Percentiles rank a stretch among this genome's conserved stretches.
These are phyloP conservation scores for Backusella morwellensis DNA, from an alignment of 192 early-diverging fungal genomes.

Conservation along the genomic window DNA sequence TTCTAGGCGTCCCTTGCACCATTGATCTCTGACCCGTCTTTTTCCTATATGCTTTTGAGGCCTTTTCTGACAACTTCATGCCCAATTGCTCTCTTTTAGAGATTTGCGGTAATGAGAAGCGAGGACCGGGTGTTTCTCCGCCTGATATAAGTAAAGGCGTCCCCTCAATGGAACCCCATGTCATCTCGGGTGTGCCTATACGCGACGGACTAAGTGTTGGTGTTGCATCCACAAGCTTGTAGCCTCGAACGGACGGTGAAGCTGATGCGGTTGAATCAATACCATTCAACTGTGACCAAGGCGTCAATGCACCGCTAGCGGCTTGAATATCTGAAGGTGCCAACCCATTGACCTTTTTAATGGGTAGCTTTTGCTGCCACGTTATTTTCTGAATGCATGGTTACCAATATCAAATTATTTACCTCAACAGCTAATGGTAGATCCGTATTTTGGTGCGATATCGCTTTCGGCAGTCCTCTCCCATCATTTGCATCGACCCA, in stretches of 20 bases:
- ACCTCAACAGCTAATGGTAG: slow-evolving; percentile 29
- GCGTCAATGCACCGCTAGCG: slow-evolving; percentile 10
- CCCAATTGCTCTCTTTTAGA: slow-evolving; percentile 64
- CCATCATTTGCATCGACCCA: slow-evolving; percentile 36
- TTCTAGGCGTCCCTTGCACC: slow-evolving; percentile 13
- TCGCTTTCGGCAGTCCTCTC: slow-evolving; percentile 57
- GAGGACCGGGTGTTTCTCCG: slow-evolving; percentile 43
- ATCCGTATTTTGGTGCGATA: slow-evolving; percentile 60
- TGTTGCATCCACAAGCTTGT: slow-evolving; percentile 64
- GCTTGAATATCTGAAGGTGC: slow-evolving; percentile 17
- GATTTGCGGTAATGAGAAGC: slow-evolving; percentile 61
- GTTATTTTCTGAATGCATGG: background rate
- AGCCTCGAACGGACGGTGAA: slow-evolving; percentile 44
- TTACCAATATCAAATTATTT: background rate
- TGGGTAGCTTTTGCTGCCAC: background rate
- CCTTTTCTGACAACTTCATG: slow-evolving; percentile 58
- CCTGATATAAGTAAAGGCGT: slow-evolving; percentile 68
- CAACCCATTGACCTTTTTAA: background rate
- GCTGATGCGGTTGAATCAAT: background rate
- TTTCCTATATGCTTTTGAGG: slow-evolving; percentile 51
- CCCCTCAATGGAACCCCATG: slow-evolving; percentile 83
- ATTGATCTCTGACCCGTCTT: slow-evolving; percentile 8
- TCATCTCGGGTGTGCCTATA: slow-evolving; percentile 74
- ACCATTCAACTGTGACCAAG: slow-evolving; percentile 18
- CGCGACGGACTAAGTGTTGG: slow-evolving; percentile 61